These are phyloP conservation scores for Ehretia macrophylla DNA, from an alignment of 257 asterid genomes.

Conservation along the genomic window DNA sequence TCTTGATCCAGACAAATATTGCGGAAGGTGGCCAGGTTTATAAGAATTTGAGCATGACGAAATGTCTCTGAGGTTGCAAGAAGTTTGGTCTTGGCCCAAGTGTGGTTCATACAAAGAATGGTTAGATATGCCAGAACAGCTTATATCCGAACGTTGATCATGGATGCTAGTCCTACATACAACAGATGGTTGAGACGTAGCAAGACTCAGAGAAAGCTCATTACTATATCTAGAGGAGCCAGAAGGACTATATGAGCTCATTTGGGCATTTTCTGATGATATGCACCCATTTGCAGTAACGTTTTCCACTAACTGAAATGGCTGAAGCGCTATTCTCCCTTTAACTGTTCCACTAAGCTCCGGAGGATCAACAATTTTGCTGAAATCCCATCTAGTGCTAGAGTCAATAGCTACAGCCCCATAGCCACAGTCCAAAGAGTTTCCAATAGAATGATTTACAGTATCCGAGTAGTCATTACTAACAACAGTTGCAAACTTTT, in stretches of 20 bases:
- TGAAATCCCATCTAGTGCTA: constrained; percentile 31
- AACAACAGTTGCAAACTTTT: constrained; percentile 16
- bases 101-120: constrained; percentile 34
- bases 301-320: constrained; percentile 20
- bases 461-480: constrained; percentile 17
- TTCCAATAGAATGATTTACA: constrained; percentile 26
- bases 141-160: constrained; percentile 54
- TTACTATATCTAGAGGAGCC: constrained; percentile 43
- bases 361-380: constrained; percentile 21
- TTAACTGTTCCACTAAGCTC: constrained; percentile 24
- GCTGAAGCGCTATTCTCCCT: constrained; percentile 23
- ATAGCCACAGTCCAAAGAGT: constrained; percentile 8
- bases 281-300: constrained; percentile 34
- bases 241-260: constrained; percentile 24
- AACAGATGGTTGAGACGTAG: constrained; percentile 41
- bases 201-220: constrained; percentile 66
- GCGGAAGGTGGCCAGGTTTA: constrained; percentile 39
- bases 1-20: constrained; percentile 42
- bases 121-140: constrained; percentile 39
- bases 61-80: constrained; percentile 44
- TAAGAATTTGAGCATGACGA: constrained; percentile 39
- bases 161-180: constrained; percentile 20
- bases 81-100: constrained; percentile 41
- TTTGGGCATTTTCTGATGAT: constrained; percentile 20
- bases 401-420: constrained; percentile 26